Conservation (phyloP, 2,329 filamentous ascomycete species). For the Xylariales sp. region DNA sequence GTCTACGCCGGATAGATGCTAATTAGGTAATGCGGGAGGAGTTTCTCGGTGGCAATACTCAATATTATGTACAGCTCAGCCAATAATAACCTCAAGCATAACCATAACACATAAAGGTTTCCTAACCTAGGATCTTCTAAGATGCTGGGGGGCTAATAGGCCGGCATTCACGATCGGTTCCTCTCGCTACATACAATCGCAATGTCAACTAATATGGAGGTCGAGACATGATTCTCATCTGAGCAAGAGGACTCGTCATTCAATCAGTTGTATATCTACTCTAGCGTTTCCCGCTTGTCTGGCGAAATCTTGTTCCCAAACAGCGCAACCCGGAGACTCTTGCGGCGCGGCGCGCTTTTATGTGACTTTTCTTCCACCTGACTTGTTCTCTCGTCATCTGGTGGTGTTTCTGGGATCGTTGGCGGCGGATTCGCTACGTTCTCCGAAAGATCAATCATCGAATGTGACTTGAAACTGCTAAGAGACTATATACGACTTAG, state of each 20-base stretch:
- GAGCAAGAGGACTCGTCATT: background rate
- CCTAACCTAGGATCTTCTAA: background rate
- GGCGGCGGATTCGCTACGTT: conserved; percentile 47
- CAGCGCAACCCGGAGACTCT: conserved; percentile 47
- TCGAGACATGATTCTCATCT: background rate
- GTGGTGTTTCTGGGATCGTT: conserved; percentile 49
- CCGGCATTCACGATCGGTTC: conserved; percentile 1
- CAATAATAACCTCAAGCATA: background rate
- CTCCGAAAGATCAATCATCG: conserved; percentile 40
- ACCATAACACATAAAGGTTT: background rate
- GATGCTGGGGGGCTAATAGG: background rate
- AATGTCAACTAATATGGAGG: background rate
- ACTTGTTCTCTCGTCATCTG: conserved; percentile 44
- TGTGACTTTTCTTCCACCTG: conserved; percentile 41
- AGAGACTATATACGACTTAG: conserved; percentile 48
- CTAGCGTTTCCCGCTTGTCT: conserved; percentile 31
- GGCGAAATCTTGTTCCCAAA: conserved; percentile 41
- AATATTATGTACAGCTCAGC: background rate
- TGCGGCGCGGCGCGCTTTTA: conserved; percentile 46
- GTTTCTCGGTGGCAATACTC: background rate
- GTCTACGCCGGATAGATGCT: too few relatives aligned
- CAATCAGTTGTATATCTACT: background rate
- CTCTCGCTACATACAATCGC: background rate
- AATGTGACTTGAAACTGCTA: conserved; percentile 48
- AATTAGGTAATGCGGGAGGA: background rate